Base-by-base conservation (phyloP, 257 asterid genomes). In the Petunia secreta region DNA sequence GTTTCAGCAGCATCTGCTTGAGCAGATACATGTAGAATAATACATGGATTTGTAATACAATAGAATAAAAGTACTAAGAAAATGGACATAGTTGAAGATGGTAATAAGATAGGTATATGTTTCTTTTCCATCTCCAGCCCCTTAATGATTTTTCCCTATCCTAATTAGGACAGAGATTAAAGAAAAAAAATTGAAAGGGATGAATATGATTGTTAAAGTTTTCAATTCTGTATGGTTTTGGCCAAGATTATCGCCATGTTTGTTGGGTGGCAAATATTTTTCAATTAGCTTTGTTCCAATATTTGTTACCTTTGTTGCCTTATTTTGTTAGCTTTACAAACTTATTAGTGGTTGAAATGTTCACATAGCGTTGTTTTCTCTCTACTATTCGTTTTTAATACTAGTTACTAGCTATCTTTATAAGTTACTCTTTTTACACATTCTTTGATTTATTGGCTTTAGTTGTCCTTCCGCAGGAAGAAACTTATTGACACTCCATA, bases 201-300 rank as follows among this genome's bases (percentile, higher is more conserved):
- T 25, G 25, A 25, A 25, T 25, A 2, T 59, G 54, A 16, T 44
- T 41, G 25, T 77, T 25, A 25, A 39, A 58, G 54, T 9, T 76
- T 77, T 60, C 58, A 77, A 58, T 43, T 48, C 25, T 3, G 55
- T 60, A 6, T 36, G 53, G 59, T 9, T 41, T 77, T 73, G 36
- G 59, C 73, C 69, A 62, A 41, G 57, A 58, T 41, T 58, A 34
- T 58, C 69, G 69, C 69, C 80, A 40, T 59, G 41, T 59, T 77
- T 25, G 52, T 43, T 9, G 46, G 57, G n/a, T 60, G 46, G 8
- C 16, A 59, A 10, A 38, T 36, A 16, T 40, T 64, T 59, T 77
- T 2, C 34, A 59, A 25, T 25, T 25, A 41, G 54, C 10, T 63
- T 59, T 11, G 41, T 44, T 77, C 4, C 2, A 58, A n/a, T 58